Evolutionary conservation across 371 early-diverging fungal genomes (phyloP).

Genomic region (Massospora cicadina): DNA sequence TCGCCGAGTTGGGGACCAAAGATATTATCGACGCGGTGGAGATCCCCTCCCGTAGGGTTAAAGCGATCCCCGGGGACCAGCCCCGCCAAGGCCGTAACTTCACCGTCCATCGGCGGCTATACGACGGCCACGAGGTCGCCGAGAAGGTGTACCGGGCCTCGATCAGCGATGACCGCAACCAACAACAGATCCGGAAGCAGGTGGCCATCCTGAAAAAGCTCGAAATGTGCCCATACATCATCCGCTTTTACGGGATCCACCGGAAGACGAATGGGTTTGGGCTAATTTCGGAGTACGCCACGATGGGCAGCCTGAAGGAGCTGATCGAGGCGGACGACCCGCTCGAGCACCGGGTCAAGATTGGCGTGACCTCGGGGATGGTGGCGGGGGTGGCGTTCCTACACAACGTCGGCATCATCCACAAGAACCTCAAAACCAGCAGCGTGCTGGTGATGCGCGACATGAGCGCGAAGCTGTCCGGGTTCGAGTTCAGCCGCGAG

Average conservation of each 20-base stretch:
- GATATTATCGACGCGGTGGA: constrained; percentile 18
- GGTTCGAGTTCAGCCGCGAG: constrained; percentile 19
- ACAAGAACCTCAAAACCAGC: constrained; percentile 20
- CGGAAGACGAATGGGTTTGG: constrained; percentile 17
- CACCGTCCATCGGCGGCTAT: constrained; percentile 18
- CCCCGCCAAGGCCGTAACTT: constrained; percentile 18
- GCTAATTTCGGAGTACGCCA: constrained; percentile 20
- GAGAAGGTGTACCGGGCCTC: constrained; percentile 18
- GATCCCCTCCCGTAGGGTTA: constrained; percentile 15
- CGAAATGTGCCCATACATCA: constrained; percentile 18
- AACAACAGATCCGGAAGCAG: constrained; percentile 18
- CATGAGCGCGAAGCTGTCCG: constrained; percentile 18
- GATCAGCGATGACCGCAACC: constrained; percentile 16
- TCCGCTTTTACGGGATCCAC: constrained; percentile 18
- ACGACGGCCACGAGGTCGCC: constrained; percentile 19
- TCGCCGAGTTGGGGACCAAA: not conserved
- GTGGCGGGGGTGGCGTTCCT: constrained; percentile 2
- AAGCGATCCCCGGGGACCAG: constrained; percentile 15
- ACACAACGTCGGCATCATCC: constrained; percentile 18
- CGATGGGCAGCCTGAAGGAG: constrained; percentile 9
- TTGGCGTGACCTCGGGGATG: not conserved
- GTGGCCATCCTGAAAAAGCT: constrained; percentile 21
- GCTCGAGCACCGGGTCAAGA: not conserved
- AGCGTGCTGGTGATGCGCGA: constrained; percentile 16
- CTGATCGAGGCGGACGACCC: not conserved